Evolutionary conservation across 2,329 filamentous ascomycete species (phyloP), one percentile per base, ranked within the genome.

Genomic region (Zymoseptoria passerinii): DNA sequence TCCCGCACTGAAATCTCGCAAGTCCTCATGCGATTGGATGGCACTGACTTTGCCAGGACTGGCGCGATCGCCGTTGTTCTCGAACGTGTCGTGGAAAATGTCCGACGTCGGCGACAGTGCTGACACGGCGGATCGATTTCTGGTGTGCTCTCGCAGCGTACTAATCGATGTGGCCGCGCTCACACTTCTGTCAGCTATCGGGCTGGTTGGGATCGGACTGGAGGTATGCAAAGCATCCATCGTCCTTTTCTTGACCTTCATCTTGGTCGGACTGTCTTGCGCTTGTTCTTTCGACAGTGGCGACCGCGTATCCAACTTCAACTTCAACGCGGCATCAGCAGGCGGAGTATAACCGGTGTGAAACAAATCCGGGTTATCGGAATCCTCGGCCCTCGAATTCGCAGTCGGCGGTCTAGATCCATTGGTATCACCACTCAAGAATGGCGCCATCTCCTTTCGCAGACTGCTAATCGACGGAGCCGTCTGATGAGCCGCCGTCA

Each of bases 401-500:
- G 59, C 55, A 7, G 69, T 65, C 67, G 68, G 23, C 56, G 71
- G 60, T 58, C 67, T 60, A 68, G 71, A 66, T 65, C 52, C 56
- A 19, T 62, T 16, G 35, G 35, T 16, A 44, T 44, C 35, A 13
- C 13, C 35, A n/a, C 13, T 70, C 19, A 96, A 76, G 71, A 90
- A 96, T 6, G 89, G 90, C 73, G 87, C 88, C 90, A 96, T 95
- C 55, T 89, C 88, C 74, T 89, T 83, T 60, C 89, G 84, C 65
- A 96, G 77, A 73, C 90, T 96, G 71, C 88, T 94, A 44, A 87
- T 83, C 16, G 89, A 72, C 7, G 78, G 76, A 63, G 76, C 80
- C 10, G 66, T 63, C 58, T 68, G 64, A n/a, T 65, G 55, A 27
- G 85, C 67, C 84, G 90, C 44, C 77, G 77, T 58, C 23, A 57